Evolutionary conservation across 1,139 yeast species (phyloP).

Genomic region (Yamadazyma blattariae): DNA sequence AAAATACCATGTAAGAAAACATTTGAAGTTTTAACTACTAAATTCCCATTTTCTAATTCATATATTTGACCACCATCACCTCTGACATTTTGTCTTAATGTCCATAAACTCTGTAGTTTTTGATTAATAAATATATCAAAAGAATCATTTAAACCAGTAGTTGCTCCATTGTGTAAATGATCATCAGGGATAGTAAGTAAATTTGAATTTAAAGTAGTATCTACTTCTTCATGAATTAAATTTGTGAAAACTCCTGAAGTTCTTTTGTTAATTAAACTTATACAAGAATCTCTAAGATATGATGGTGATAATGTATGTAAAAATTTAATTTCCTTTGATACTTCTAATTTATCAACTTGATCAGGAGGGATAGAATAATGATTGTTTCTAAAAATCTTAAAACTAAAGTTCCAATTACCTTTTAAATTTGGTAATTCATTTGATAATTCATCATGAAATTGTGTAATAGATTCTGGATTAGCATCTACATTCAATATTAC

Average conservation of each 20-base stretch:
- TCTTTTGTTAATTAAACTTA: constrained; percentile 52
- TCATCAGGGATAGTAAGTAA: constrained; percentile 32
- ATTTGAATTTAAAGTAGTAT: constrained; percentile 15
- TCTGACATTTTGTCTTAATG: constrained; percentile 62
- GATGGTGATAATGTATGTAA: constrained; percentile 58
- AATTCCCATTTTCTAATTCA: constrained; percentile 45
- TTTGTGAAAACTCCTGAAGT: constrained; percentile 45
- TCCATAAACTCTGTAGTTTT: constrained; percentile 72
- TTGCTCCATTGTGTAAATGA: constrained; percentile 44
- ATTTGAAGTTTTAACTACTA: constrained; percentile 60
- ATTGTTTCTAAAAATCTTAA: constrained; percentile 65
- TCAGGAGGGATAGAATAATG: constrained; percentile 46
- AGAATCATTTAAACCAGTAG: constrained; percentile 47
- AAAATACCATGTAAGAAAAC: constrained; percentile 73
- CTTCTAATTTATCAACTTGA: constrained; percentile 22
- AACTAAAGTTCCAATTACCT: constrained; percentile 64
- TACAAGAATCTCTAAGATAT: constrained; percentile 48
- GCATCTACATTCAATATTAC: constrained; percentile 54
- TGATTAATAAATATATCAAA: constrained; percentile 49
- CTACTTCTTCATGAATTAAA: constrained; percentile 35
- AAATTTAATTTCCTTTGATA: constrained; percentile 43
- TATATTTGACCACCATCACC: constrained; percentile 78
- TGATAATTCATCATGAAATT: constrained; percentile 63
- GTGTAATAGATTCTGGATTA: constrained; percentile 61
- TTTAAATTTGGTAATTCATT: constrained; percentile 58